Percentiles rank a stretch among this genome's conserved stretches.
Evolutionary conservation across 1,284 basidiomycete genomes (phyloP).

Genomic region (Schizophyllum commune): DNA sequence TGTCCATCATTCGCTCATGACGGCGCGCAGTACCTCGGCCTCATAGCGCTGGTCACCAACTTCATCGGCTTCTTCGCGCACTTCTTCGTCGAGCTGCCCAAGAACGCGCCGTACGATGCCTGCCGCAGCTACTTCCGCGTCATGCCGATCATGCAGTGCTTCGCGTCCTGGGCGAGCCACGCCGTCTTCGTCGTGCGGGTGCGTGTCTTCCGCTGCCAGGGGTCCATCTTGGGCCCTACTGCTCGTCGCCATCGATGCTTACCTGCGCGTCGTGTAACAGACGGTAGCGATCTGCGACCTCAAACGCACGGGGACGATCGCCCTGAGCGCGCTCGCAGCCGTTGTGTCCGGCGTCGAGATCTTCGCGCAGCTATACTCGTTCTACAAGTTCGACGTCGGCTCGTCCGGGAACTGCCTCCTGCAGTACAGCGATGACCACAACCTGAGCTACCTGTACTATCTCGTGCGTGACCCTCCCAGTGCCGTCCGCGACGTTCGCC

Average conservation of each 20-base stretch:
- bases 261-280: not conserved
- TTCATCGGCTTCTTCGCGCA: slow-evolving; percentile 5
- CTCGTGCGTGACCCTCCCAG: not conserved
- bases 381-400: slow-evolving; percentile 3
- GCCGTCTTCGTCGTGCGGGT: slow-evolving; percentile 6
- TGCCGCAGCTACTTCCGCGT: slow-evolving; percentile 2
- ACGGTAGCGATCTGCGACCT: slow-evolving; percentile 6
- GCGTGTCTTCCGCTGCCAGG: not conserved
- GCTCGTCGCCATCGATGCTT: not conserved
- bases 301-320: not conserved
- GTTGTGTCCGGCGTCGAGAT: not conserved
- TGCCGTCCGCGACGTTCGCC: not conserved
- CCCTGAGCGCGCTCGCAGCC: not conserved
- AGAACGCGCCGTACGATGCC: not conserved
- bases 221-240: not conserved
- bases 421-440: slow-evolving; percentile 4
- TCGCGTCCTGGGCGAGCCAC: slow-evolving; percentile 7
- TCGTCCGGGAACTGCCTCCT: slow-evolving; percentile 5
- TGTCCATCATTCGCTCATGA: too few species aligned
- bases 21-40: slow-evolving; percentile 1
- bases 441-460: slow-evolving; percentile 5
- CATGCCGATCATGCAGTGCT: slow-evolving; percentile 5
- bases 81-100: not conserved
- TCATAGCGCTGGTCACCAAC: slow-evolving; percentile 1
- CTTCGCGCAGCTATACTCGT: slow-evolving; percentile 6